These are phyloP conservation scores for Cercospora zeina DNA, from an alignment of 2,329 filamentous ascomycete genomes.

Conservation along the genomic window DNA sequence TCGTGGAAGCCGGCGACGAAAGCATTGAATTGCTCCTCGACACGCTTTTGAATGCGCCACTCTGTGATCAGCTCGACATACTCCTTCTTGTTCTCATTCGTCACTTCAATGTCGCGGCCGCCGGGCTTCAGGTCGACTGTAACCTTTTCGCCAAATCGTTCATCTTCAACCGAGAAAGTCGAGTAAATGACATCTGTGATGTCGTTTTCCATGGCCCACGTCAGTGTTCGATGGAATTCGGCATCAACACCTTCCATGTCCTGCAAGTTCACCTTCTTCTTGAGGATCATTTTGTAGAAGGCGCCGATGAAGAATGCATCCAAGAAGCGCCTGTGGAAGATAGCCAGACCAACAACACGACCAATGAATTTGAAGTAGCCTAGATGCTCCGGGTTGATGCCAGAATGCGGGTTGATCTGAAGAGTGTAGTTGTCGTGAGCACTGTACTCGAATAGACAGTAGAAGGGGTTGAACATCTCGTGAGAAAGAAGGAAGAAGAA, in stretches of 20 bases:
- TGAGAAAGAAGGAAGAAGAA: constrained; percentile 99
- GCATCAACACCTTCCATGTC: constrained; percentile 99
- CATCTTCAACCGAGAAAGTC: constrained; percentile 95
- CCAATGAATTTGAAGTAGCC: constrained; percentile 99
- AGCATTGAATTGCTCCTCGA: constrained; percentile 96
- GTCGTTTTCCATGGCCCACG: constrained; percentile 98
- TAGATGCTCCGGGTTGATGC: constrained; percentile 97
- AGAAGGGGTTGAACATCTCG: constrained; percentile 99
- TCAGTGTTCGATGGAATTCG: constrained; percentile 92
- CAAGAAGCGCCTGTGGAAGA: constrained; percentile 96
- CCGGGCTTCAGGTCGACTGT: constrained; percentile 91
- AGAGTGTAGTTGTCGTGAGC: constrained; percentile 99
- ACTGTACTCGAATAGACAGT: constrained; percentile 98
- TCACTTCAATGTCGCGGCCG: constrained; percentile 90
- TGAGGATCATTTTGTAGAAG: constrained; percentile 98
- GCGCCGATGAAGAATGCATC: constrained; percentile 99
- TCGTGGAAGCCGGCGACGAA: constrained; percentile 98
- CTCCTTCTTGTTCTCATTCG: constrained; percentile 98
- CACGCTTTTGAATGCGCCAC: constrained; percentile 98
- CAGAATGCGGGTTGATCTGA: constrained; percentile 98
- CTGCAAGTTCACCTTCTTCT: constrained; percentile 84
- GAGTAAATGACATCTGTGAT: constrained; percentile 93
- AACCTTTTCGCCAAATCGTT: constrained; percentile 90
- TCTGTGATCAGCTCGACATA: constrained; percentile 99
- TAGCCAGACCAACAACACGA: constrained; percentile 91